Conservation (phyloP, 805 yeast genomes). For the Clavispora fructus region DNA sequence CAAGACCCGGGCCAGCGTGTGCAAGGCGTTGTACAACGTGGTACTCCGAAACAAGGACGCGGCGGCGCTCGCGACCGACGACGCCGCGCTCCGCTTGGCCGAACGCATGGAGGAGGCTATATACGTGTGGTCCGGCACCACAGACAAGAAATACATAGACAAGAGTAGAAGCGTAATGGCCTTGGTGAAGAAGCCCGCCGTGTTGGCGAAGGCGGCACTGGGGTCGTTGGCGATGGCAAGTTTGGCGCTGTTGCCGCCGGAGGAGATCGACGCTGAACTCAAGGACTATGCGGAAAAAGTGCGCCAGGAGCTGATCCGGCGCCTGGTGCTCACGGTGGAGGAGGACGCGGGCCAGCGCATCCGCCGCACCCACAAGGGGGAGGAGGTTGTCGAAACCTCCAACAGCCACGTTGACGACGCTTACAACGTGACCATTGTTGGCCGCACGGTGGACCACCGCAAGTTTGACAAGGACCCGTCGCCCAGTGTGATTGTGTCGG, state of each 20-base stretch:
- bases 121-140: conserved; percentile 27
- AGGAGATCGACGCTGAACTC: conserved; percentile 77
- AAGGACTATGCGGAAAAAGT: conserved; percentile 67
- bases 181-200: conserved; percentile 54
- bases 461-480: conserved; percentile 18
- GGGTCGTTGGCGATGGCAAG: conserved; percentile 50
- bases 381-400: conserved; percentile 59
- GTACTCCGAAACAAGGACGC: conserved; percentile 35
- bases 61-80: conserved; percentile 20
- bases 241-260: conserved; percentile 60
- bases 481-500: background rate
- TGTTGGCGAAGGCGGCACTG: conserved; percentile 53
- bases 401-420: conserved; percentile 22
- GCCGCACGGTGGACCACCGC: conserved; percentile 34
- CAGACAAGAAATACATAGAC: conserved; percentile 50
- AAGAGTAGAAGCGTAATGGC: conserved; percentile 63
- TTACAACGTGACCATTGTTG: conserved; percentile 22
- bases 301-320: conserved; percentile 60
- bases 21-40: conserved; percentile 45
- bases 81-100: conserved; percentile 43
- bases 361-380: conserved; percentile 83
- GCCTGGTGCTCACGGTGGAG: conserved; percentile 59
- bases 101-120: conserved; percentile 48
- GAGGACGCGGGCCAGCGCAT: conserved; percentile 53
- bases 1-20: conserved; percentile 45